phyloP scores from a whole-genome alignment of 139 green algal species.

The Tetratostichococcus sp. region DNA sequence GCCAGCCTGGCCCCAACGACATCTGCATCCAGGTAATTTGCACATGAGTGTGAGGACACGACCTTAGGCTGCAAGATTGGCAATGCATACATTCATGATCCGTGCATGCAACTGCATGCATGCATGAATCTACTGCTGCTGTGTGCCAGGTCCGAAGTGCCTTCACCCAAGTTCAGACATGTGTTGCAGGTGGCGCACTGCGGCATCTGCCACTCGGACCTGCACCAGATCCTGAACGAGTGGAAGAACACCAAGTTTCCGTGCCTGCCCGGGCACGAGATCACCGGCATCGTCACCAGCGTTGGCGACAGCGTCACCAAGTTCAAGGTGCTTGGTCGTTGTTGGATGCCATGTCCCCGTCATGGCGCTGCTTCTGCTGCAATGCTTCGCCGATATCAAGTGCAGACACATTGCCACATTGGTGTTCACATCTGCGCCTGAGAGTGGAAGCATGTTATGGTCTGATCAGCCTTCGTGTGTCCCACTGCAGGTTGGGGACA shows the following conservation, averaged over 20 bases:
- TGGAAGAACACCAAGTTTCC: constrained; percentile 6
- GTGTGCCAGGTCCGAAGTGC: no score
- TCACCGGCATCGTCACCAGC: constrained; percentile 78
- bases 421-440: no score
- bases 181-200: constrained; percentile 33
- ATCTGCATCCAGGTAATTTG: constrained; percentile 55
- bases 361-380: background rate
- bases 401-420: no score
- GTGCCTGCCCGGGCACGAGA: constrained; percentile 65
- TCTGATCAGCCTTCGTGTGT: background rate
- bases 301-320: constrained; percentile 58
- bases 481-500: constrained; percentile 10
- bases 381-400: background rate
- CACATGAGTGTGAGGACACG: no score
- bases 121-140: no score
- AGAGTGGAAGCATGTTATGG: no score
- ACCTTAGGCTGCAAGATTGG: background rate
- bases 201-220: constrained; percentile 43
- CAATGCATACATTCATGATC: background rate
- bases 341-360: no score
- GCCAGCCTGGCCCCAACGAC: constrained; percentile 36
- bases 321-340: constrained; percentile 44
- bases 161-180: background rate
- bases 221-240: constrained; percentile 42
- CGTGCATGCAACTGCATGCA: constrained; percentile 9